Evolutionary conservation across 2,329 filamentous ascomycete species (phyloP).

Genomic region (Penicillium hesseltinei): DNA sequence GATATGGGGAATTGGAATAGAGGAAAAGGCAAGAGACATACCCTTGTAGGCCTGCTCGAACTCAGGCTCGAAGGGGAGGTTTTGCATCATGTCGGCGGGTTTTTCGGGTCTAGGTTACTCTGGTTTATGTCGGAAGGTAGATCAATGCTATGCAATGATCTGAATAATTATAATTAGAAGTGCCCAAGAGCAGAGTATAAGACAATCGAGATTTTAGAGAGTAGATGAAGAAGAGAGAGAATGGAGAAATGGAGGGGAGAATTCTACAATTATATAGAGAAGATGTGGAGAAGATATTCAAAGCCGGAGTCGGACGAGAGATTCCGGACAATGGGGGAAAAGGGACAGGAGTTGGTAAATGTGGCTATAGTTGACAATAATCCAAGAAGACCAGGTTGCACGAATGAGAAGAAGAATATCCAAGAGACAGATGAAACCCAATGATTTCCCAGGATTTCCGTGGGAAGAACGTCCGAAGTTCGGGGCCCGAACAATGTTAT

Average conservation of each 20-base stretch:
- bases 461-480: slow-evolving; percentile 33
- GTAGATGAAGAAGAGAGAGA: slow-evolving; percentile 14
- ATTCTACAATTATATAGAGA: slow-evolving; percentile 25
- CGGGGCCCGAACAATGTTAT: slow-evolving; percentile 31
- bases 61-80: slow-evolving; percentile 86
- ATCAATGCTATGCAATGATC: slow-evolving; percentile 9
- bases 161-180: neutral
- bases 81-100: slow-evolving; percentile 62
- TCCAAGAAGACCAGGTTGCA: slow-evolving; percentile 14
- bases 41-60: slow-evolving; percentile 98
- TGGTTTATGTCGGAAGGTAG: neutral
- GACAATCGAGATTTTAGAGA: neutral
- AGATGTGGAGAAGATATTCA: slow-evolving; percentile 11
- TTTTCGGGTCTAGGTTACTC: slow-evolving; percentile 9
- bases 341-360: slow-evolving; percentile 10
- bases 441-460: slow-evolving; percentile 12
- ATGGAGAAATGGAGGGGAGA: slow-evolving; percentile 11
- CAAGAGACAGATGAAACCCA: neutral
- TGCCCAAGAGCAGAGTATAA: slow-evolving; percentile 13
- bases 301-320: slow-evolving; percentile 36
- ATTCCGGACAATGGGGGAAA: slow-evolving; percentile 16
- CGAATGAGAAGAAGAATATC: slow-evolving; percentile 8
- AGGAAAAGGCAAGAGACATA: slow-evolving; percentile 44
- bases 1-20: neutral
- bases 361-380: slow-evolving; percentile 3